Base-by-base conservation (phyloP, 2,329 filamentous ascomycete species). In the Ophiostoma triangulosporum region DNA sequence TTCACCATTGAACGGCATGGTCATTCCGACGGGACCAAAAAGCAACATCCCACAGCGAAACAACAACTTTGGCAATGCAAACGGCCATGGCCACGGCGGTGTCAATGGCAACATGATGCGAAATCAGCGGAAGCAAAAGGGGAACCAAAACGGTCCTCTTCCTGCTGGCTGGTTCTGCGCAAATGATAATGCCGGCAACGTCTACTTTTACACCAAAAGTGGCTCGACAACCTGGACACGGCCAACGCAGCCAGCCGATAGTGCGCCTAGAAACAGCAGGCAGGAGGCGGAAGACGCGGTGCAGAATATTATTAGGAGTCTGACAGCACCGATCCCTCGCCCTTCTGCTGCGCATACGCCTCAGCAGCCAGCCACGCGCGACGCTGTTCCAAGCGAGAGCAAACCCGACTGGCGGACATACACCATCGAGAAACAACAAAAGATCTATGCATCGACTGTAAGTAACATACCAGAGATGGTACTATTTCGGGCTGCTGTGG, bases 371-470 rank as follows among this genome's bases (percentile, higher is more conserved):
- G 77, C 69, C 51, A 72, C 76, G 1, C 74, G 76, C 6, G 68
- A 66, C 73, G 74, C 24, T n/a, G 14, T 12, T 6, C 40, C 6
- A 83, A 78, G 60, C 75, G 76, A 61, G 83, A 88, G 48, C 86
- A 84, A 29, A 15, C 43, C 43, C 1, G 6, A 24, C 64, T 89
- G 86, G 86, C 76, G 80, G 53, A 76, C 75, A 56, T 66, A 83
- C 31, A 73, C 83, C 1, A 66, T 81, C 60, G 90, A 96, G 59
- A 96, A 96, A 69, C 88, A 93, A 68, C 94, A 89, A 78, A 95
- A 88, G 71, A 75, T 95, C 2, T 97, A 96, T 62, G 90, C 96
- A 67, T 90, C 90, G 64, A 95, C 89, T 51, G 88, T 94, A 75
- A 66, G 86, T 52, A 15, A 33, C 48, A 40, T 15, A 20, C 9